Evolutionary conservation across 2,329 filamentous ascomycete genomes (phyloP).

Genomic region (Elsinoe perseae): DNA sequence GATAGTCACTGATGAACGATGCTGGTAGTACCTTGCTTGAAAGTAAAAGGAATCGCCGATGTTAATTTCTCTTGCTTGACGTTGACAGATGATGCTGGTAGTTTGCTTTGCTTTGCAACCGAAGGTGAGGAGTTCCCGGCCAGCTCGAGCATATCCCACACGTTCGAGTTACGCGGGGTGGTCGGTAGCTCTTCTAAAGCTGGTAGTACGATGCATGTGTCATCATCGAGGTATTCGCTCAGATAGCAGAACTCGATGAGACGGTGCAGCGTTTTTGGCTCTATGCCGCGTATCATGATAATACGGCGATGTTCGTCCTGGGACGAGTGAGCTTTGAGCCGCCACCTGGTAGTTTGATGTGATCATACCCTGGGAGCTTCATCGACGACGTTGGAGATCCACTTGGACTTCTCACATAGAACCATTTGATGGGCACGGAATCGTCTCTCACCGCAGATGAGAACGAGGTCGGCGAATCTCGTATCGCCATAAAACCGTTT

Average conservation of each 20-base stretch:
- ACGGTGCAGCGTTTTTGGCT: slow-evolving; percentile 13
- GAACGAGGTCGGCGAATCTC: slow-evolving; percentile 3
- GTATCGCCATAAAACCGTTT: slow-evolving; percentile 1
- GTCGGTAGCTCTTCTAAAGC: background rate
- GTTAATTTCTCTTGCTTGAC: background rate
- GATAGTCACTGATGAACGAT: background rate
- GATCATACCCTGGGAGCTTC: background rate
- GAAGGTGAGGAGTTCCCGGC: background rate
- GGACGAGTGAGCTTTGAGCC: background rate
- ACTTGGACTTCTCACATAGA: background rate
- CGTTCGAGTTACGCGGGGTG: background rate
- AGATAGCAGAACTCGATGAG: slow-evolving; percentile 14
- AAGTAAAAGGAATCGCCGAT: too few species aligned
- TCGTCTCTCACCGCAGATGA: background rate
- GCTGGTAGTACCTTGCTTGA: too few species aligned
- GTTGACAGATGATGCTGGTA: background rate
- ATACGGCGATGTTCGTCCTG: slow-evolving; percentile 1
- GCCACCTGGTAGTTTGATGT: background rate
- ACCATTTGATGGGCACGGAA: slow-evolving; percentile 5
- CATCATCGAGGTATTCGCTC: slow-evolving; percentile 9
- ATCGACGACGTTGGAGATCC: background rate
- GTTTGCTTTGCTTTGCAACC: background rate
- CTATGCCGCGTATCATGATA: background rate
- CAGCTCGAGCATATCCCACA: slow-evolving; percentile 4
- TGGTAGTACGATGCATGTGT: background rate